These are phyloP conservation scores for Marchantia paleacea DNA, from an alignment of 225 moss, liverwort and hornwort genomes.

Conservation along the genomic window DNA sequence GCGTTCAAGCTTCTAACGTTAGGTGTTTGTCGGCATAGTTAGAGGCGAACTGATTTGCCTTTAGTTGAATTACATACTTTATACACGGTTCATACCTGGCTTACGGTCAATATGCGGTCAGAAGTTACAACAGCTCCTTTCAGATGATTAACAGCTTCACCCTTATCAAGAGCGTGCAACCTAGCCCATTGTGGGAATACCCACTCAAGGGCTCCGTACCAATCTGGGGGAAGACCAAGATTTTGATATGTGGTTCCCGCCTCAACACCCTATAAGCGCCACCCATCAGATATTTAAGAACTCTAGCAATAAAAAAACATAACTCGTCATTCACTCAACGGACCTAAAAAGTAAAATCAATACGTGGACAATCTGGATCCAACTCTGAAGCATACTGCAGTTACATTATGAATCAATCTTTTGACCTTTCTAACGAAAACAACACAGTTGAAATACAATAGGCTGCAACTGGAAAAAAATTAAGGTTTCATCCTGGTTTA, in stretches of 20 bases:
- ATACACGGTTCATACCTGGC: constrained; percentile 41
- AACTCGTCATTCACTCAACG: neutral
- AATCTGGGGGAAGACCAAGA: constrained; percentile 67
- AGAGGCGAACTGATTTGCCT: neutral
- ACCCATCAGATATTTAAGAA: neutral
- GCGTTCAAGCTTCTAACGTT: no score
- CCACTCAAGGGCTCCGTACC: constrained; percentile 98
- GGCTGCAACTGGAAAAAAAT: no score
- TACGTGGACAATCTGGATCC: no score
- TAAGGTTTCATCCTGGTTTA: no score
- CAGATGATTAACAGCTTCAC: constrained; percentile 91
- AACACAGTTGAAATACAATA: no score
- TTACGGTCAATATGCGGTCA: constrained; percentile 90
- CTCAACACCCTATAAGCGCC: constrained; percentile 59
- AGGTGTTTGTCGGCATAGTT: no score
- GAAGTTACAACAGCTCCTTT: constrained; percentile 90
- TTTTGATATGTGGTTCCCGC: constrained; percentile 76
- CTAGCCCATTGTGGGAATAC: constrained; percentile 98
- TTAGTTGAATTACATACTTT: neutral
- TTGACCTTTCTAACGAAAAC: no score
- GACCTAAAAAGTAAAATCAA: neutral
- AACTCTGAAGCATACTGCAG: no score
- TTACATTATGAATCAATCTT: no score
- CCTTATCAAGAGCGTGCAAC: constrained; percentile 87
- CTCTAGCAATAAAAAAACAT: neutral